Conservation (phyloP, 768 basidiomycete species). For the Boletales sp. region DNA sequence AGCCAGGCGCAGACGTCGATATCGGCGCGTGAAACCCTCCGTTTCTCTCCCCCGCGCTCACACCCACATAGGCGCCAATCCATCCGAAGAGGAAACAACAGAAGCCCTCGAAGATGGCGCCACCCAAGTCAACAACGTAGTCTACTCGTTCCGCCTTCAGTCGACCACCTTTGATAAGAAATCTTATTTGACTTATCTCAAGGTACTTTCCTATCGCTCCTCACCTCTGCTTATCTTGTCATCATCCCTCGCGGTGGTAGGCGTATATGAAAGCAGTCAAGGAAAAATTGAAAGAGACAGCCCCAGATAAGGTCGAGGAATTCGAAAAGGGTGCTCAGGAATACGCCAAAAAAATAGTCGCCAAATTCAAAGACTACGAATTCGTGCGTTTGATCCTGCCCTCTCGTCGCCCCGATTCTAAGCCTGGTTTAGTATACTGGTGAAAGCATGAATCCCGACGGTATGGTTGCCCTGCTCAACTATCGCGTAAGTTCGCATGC, state of each 20-base stretch:
- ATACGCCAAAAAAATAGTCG: slow-evolving; percentile 86
- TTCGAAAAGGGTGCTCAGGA: slow-evolving; percentile 81
- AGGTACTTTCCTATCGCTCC: slow-evolving; percentile 37
- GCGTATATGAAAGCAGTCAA: slow-evolving; percentile 95
- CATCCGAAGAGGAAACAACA: slow-evolving; percentile 82
- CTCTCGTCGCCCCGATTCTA: neutral
- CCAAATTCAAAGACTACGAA: slow-evolving; percentile 91
- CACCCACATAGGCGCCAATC: slow-evolving; percentile 70
- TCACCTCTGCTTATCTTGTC: neutral
- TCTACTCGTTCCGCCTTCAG: slow-evolving; percentile 88
- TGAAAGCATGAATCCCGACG: slow-evolving; percentile 78
- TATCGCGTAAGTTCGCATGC: slow-evolving; percentile 60
- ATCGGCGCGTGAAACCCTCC: slow-evolving; percentile 57
- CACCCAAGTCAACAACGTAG: slow-evolving; percentile 82
- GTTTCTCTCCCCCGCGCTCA: slow-evolving; percentile 4
- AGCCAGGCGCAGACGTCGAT: slow-evolving; percentile 76
- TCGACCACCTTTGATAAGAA: slow-evolving; percentile 87
- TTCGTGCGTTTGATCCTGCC: slow-evolving; percentile 54
- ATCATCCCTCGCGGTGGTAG: slow-evolving; percentile 33
- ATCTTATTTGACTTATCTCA: slow-evolving; percentile 75
- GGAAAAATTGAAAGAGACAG: slow-evolving; percentile 46
- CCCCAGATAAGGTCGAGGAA: slow-evolving; percentile 58
- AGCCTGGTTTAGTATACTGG: slow-evolving; percentile 55
- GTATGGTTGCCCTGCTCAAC: slow-evolving; percentile 93
- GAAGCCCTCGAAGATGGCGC: slow-evolving; percentile 81